Base-by-base conservation (phyloP, 163 green algal genomes). In the Volvox carteri region DNA sequence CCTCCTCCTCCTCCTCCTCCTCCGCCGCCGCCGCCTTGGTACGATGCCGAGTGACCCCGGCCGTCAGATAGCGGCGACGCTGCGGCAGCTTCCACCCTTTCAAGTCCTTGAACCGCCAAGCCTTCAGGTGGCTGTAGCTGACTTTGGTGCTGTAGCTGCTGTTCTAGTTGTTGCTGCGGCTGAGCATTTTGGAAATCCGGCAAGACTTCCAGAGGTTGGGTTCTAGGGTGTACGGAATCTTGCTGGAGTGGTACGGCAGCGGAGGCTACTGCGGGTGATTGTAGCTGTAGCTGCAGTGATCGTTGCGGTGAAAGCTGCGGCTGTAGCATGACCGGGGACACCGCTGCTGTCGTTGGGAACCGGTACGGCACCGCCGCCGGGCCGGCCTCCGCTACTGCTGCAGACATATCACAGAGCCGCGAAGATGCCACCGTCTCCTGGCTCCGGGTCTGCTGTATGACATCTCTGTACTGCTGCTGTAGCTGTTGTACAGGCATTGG, bases 281-380 rank as follows among this genome's bases (percentile, higher is more conserved):
- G 41, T 41, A 14, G 70, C 35, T 77, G 73, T 14, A 65, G 73
- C 42, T 80, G 75, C 46, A 68, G 75, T 48, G 46, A n/a, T 23
- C 2, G 77, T 35, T 50, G 25, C 25, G 3, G 21, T 46, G 14
- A 23, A 42, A 16, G 37, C 52, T 35, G 77, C 21, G 65, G 77
- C 77, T 70, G 52, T 12, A 52, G 35, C 0, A 39, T 18, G 14
- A 52, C 46, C 33, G 44, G 37, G 21, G 77, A 37, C 68, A 33
- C 4, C 35, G 54, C 37, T 73, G 56, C 78, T 60, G 78, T 28
- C 70, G 41, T n/a, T n/a, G n/a, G n/a, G n/a, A n/a, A n/a, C n/a
- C n/a, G n/a, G n/a, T n/a, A n/a, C n/a, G n/a, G n/a, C n/a, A n/a
- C n/a, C n/a, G n/a, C n/a, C n/a, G n/a, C n/a, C n/a, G n/a, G n/a